Evolutionary conservation across 768 basidiomycete genomes (phyloP).

Genomic region (Leucogyrophana mollusca): DNA sequence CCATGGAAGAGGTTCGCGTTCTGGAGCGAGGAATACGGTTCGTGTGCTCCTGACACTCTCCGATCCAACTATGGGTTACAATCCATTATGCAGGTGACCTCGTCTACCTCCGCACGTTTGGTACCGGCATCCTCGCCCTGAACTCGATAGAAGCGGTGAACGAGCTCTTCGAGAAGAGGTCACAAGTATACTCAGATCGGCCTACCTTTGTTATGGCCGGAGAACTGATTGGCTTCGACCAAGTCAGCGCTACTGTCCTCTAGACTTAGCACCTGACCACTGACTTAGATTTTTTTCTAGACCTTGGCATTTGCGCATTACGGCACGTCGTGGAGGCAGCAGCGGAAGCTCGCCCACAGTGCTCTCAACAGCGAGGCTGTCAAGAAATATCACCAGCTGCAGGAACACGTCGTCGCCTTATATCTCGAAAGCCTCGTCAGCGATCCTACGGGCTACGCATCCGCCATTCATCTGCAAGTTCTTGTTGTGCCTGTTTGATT

Average conservation of each 20-base stretch:
- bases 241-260: background rate
- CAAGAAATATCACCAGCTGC: conserved; percentile 5
- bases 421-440: conserved; percentile 5
- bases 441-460: conserved; percentile 3
- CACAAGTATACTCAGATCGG: conserved; percentile 19
- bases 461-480: conserved; percentile 5
- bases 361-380: conserved; percentile 2
- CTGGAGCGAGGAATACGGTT: no score
- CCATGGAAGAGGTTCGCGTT: no score
- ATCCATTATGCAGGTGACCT: conserved; percentile 10
- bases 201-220: conserved; percentile 8
- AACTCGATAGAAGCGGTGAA: conserved; percentile 24
- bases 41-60: no score
- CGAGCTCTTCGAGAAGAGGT: conserved; percentile 27
- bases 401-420: conserved; percentile 5
- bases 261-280: background rate
- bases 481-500: background rate
- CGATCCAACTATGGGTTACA: background rate
- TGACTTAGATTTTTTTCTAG: background rate
- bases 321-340: conserved; percentile 9
- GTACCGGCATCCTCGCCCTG: conserved; percentile 13
- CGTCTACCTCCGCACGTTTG: conserved; percentile 10
- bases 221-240: conserved; percentile 6
- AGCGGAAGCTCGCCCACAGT: conserved; percentile 5
- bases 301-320: conserved; percentile 13